A percentile compares a stretch with the other conserved stretches of the same genome.
Conservation (phyloP, 2,329 filamentous ascomycete species). For the Cladobotryum protrusum region DNA sequence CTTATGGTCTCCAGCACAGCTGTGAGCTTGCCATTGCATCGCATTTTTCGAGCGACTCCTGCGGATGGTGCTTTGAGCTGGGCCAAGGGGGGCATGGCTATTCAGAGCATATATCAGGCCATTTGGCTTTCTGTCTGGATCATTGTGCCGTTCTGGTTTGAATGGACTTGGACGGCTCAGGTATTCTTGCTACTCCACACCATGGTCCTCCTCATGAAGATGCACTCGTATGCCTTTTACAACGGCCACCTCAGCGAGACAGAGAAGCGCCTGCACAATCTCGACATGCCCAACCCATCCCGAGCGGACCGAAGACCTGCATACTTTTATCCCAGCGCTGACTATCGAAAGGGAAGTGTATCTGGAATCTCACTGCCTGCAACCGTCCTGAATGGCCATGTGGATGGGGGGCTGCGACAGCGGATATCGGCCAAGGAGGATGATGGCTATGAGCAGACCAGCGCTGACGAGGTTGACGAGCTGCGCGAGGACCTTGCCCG, state of each 20-base stretch:
- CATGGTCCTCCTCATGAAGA: constrained; percentile 93
- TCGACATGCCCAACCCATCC: constrained; percentile 71
- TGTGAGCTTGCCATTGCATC: constrained; percentile 68
- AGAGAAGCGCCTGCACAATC: constrained; percentile 67
- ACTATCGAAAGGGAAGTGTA: constrained; percentile 40
- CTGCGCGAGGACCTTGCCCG: constrained; percentile 82
- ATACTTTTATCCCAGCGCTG: constrained; percentile 66
- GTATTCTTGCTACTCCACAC: constrained; percentile 91
- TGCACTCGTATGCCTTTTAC: constrained; percentile 98
- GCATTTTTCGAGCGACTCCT: constrained; percentile 50
- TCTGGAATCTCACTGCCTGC: constrained; percentile 23
- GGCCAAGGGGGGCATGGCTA: constrained; percentile 66
- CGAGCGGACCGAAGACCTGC: constrained; percentile 59
- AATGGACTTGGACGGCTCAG: constrained; percentile 96
- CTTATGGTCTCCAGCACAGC: constrained; percentile 76
- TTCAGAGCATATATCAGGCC: constrained; percentile 78
- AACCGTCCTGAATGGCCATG: not conserved
- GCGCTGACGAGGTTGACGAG: constrained; percentile 51
- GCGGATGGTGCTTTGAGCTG: constrained; percentile 57
- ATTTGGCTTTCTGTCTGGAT: constrained; percentile 81
- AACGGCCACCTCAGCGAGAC: constrained; percentile 92
- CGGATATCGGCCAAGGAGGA: not conserved
- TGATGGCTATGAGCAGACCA: constrained; percentile 6
- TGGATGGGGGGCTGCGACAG: constrained; percentile 12
- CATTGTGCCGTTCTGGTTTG: constrained; percentile 71